Percentiles rank a stretch among this genome's conserved stretches.
Evolutionary conservation across 2,329 filamentous ascomycete species (phyloP).

Genomic region (Phoma sp.): DNA sequence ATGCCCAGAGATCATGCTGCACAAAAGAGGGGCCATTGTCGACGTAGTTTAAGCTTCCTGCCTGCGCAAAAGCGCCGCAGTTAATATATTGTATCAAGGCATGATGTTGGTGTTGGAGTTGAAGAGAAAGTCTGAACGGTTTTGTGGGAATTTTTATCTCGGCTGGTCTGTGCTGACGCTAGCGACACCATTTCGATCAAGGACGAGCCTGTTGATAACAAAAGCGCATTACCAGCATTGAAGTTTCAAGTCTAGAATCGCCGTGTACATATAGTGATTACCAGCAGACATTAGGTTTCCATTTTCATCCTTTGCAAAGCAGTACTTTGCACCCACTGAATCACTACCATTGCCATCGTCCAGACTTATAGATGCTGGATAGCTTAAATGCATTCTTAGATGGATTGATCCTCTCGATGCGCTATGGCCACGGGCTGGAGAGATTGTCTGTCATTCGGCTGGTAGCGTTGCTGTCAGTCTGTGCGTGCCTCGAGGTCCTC

Average conservation of each 20-base stretch:
- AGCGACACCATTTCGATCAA: not conserved
- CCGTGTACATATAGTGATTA: too few species aligned
- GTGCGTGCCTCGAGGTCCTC: not conserved
- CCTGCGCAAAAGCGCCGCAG: slow-evolving; percentile 13
- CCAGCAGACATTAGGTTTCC: too few species aligned
- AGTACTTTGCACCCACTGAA: too few species aligned
- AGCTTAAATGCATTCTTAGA: too few species aligned
- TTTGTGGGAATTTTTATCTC: slow-evolving; percentile 11
- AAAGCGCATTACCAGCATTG: too few species aligned
- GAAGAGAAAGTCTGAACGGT: not conserved
- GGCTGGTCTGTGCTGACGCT: slow-evolving; percentile 2
- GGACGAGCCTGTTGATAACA: not conserved
- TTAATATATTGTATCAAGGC: slow-evolving; percentile 7
- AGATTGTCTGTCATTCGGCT: not conserved
- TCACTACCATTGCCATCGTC: too few species aligned
- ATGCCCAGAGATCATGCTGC: not conserved
- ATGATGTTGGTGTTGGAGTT: slow-evolving; percentile 11
- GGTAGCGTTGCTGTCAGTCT: not conserved
- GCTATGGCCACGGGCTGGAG: not conserved
- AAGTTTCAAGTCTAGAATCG: too few species aligned
- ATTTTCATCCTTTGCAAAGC: too few species aligned
- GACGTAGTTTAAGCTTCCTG: not conserved
- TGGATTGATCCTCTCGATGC: not conserved
- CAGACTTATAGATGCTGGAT: too few species aligned
- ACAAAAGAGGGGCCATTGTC: not conserved